phyloP scores from a whole-genome alignment of 208 protist genomes.

The Zelonia costaricensis region DNA sequence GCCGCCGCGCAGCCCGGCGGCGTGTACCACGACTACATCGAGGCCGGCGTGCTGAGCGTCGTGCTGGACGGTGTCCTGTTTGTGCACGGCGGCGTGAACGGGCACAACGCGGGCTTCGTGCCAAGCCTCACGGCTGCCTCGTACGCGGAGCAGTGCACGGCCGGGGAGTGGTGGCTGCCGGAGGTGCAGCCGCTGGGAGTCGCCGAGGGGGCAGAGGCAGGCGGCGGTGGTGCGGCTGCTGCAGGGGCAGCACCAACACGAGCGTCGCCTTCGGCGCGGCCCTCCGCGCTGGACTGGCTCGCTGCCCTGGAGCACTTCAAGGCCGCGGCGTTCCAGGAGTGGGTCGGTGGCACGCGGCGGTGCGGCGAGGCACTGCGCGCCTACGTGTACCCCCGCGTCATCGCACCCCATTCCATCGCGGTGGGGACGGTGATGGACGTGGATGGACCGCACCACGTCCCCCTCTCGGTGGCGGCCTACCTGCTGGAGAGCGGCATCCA shows the following conservation, averaged over 20 bases:
- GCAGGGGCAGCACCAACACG: not conserved
- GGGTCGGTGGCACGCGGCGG: constrained; percentile 15
- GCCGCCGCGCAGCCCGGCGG: constrained; percentile 51
- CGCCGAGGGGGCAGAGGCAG: not conserved
- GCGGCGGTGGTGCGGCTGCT: not conserved
- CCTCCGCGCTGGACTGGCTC: constrained; percentile 55
- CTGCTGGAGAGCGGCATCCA: constrained; percentile 69
- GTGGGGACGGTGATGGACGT: constrained; percentile 50
- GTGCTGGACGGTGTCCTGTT: constrained; percentile 78
- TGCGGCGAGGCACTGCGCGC: constrained; percentile 51
- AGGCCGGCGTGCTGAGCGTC: constrained; percentile 45
- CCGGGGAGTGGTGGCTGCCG: constrained; percentile 31
- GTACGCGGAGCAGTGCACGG: constrained; percentile 20
- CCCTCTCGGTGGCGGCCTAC: constrained; percentile 58
- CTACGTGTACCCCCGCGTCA: constrained; percentile 58
- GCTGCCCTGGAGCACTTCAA: constrained; percentile 62
- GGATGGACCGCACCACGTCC: constrained; percentile 52
- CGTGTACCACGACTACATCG: constrained; percentile 80
- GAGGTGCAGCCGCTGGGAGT: constrained; percentile 3
- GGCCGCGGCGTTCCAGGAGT: constrained; percentile 45
- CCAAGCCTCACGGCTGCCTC: constrained; percentile 31
- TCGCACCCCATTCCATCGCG: constrained; percentile 62
- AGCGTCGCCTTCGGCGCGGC: not conserved
- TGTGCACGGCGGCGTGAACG: constrained; percentile 77
- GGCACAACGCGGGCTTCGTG: constrained; percentile 69